Evolutionary conservation across 164 flowering plant species (phyloP).

Genomic region (Vitis riparia): DNA sequence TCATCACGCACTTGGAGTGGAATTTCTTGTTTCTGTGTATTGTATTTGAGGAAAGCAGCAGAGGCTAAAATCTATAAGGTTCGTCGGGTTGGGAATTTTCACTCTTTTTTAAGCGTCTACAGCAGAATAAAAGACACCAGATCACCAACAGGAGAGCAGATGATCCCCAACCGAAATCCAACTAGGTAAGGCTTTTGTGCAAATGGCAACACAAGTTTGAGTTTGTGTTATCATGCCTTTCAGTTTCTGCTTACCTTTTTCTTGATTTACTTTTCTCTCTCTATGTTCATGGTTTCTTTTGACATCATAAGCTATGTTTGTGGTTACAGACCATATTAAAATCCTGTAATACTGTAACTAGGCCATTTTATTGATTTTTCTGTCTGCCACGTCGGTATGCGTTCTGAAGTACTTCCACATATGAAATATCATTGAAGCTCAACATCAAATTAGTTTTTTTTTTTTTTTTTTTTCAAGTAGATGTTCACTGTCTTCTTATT

Average conservation of each 20-base stretch:
- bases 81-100: neutral
- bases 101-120: neutral
- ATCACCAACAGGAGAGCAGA: neutral
- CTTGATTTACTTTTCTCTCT: neutral
- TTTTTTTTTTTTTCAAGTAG: too few relatives aligned
- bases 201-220: neutral
- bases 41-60: slow-evolving; percentile 11
- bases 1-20: neutral
- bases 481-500: too few relatives aligned
- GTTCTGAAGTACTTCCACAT: too few relatives aligned
- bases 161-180: neutral
- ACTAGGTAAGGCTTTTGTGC: neutral
- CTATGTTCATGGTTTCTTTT: neutral
- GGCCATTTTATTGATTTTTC: slow-evolving; percentile 1
- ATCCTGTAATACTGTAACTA: neutral
- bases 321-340: slow-evolving; percentile 1
- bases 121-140: slow-evolving; percentile 6
- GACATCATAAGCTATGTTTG: slow-evolving; percentile 7
- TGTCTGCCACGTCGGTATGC: too few relatives aligned
- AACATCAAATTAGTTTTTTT: too few relatives aligned
- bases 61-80: neutral
- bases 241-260: neutral
- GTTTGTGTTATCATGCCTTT: neutral
- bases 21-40: slow-evolving; percentile 11
- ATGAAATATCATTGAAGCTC: too few relatives aligned